Evolutionary conservation across 1,284 basidiomycete species (phyloP).

Genomic region (Sparassis latifolia): DNA sequence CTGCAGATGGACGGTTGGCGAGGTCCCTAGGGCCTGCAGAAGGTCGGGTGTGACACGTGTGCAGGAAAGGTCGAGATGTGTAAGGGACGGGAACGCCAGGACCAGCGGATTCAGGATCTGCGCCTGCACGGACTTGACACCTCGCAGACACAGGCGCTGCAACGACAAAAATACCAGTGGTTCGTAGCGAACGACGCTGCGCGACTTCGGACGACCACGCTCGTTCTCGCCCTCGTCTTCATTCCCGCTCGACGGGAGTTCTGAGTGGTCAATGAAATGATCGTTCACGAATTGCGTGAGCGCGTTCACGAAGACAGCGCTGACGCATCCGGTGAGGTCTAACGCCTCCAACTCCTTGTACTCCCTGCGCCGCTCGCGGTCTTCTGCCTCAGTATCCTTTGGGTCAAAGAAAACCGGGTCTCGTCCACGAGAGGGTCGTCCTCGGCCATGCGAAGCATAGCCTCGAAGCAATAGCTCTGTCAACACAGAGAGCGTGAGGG

Average conservation of each 20-base stretch:
- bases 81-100: constrained; percentile 80
- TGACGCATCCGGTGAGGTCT: constrained; percentile 93
- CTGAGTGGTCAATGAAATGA: constrained; percentile 47
- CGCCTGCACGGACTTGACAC: constrained; percentile 72
- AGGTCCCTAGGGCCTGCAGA: constrained; percentile 60
- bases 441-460: constrained; percentile 55
- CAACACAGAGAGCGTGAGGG: constrained; percentile 74
- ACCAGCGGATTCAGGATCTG: constrained; percentile 76
- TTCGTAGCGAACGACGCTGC: constrained; percentile 36
- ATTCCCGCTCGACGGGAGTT: constrained; percentile 40
- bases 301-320: constrained; percentile 79
- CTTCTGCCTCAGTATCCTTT: constrained; percentile 59
- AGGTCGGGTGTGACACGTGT: constrained; percentile 80
- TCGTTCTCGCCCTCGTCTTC: constrained; percentile 32
- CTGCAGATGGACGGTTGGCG: constrained; percentile 59
- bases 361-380: constrained; percentile 66
- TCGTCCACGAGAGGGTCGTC: constrained; percentile 64
- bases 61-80: constrained; percentile 85
- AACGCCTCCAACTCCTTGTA: constrained; percentile 83
- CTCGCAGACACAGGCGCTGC: constrained; percentile 79
- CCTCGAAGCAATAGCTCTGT: constrained; percentile 86
- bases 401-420: constrained; percentile 38
- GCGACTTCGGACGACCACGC: constrained; percentile 27
- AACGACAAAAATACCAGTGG: constrained; percentile 69
- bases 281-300: constrained; percentile 78